Evolutionary conservation across 768 basidiomycete genomes (phyloP), one percentile per base, ranked within the genome.

Genomic region (Podaxis sp.): DNA sequence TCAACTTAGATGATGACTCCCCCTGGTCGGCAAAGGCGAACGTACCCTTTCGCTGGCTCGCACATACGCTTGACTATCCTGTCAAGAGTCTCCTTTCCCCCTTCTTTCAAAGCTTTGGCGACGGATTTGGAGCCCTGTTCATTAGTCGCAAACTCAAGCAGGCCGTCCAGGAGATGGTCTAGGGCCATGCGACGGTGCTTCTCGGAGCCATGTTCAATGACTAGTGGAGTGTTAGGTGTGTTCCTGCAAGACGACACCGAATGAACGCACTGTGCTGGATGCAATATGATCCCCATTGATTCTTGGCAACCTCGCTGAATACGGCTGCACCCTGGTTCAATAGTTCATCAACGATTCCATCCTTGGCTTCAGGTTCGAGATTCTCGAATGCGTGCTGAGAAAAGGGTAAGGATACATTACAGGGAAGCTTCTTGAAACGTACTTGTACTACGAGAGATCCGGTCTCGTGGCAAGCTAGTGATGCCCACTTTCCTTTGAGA

Each of bases 101-200:
- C 89, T 72, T 93, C 91, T 71, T 93, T 94, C 61, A 94, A 77
- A 32, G 90, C 90, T 74, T 93, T 93, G 50, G 85, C 89, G 62
- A 94, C 83, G 14, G 89, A 91, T 74, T 94, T 94, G 66, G 86
- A 82, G n/a, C 92, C 92, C 72, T 93, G 91, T 67, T 93, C 89
- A 67, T 86, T 89, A 21, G 86, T 90, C 1, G 91, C 82, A 66
- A 87, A 93, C 65, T 91, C 89, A 40, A 89, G 82, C 25, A 94
- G 75, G n/a, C 89, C 89, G 9, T 79, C 79, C 46, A 93, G 75
- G 50, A 94, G 79, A 68, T 91, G 89, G 51, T 90, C 85, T n/a
- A 93, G 75, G 14, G 91, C 86, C 80, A 90, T 84, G 44, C 82
- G 77, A 58, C 86, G 86, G 67, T 93, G 88, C 67, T 84, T 82